Base-by-base conservation (phyloP, 768 basidiomycete genomes). In the Chalciporus chontae region DNA sequence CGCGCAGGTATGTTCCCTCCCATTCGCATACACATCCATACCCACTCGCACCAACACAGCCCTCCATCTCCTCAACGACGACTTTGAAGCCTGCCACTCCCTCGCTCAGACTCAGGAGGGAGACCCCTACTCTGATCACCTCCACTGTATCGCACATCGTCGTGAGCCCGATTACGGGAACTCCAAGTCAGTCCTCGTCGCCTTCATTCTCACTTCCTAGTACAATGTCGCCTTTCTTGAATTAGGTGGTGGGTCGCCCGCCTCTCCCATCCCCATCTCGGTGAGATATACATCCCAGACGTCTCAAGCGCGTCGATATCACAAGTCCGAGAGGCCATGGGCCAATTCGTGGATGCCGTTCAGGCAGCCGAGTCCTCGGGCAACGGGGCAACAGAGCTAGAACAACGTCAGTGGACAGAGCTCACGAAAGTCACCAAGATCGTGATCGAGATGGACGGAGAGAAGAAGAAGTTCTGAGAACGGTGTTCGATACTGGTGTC, bases 91-190 rank as follows among this genome's bases (percentile, higher is more conserved):
- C 10, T 60, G 51, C 18, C 60, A 63, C 26, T 47, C 42, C 19
- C 62, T 60, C 27, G 45, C 47, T 34, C 61, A 60, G 11, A 40
- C 59, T 18, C 56, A 45, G 8, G 59, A 58, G 32, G 59, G 62
- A 4, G 38, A 60, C 31, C 51, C 52, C 5, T 63, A 63, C 43
- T 27, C 54, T 31, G 57, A 63, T 29, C 60, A 63, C 40, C 32
- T 59, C 29, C 52, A 65, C 26, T 51, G 54, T 19, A 59, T 63
- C 27, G 53, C 51, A 21, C 59, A 64, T 39, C 55, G 57, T 43
- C 53, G 63, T 17, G 63, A 62, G 37, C 60, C 63, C 18, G 57
- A 65, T 24, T 59, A 62, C 23, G n/a, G 23, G 38, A 51, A 50
- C 21, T 48, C 50, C 45, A 56, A 43, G 53, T 56, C 17, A 42